Evolutionary conservation across 2,329 filamentous ascomycete genomes (phyloP).

Genomic region (Xylariaceae sp.): DNA sequence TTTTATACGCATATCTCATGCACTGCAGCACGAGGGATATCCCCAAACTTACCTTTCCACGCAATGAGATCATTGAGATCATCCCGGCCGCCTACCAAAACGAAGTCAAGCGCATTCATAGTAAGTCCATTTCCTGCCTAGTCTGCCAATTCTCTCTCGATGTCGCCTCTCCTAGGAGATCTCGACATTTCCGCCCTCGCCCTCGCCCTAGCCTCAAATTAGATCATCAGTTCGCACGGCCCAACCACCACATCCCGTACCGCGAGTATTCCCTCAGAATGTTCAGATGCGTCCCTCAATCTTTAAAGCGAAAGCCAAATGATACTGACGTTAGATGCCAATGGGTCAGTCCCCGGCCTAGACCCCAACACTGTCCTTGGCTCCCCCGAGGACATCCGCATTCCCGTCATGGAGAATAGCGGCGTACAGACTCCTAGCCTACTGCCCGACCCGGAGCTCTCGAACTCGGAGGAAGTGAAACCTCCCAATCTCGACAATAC

Average conservation of each 20-base stretch:
- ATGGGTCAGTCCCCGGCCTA: slow-evolving; percentile 50
- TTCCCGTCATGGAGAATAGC: slow-evolving; percentile 55
- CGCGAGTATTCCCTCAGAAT: too few relatives aligned
- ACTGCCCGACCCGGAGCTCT: slow-evolving; percentile 44
- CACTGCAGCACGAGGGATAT: slow-evolving; percentile 95
- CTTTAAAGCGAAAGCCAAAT: background rate
- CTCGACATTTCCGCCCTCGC: background rate
- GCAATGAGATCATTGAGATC: slow-evolving; percentile 97
- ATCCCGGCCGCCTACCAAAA: slow-evolving; percentile 98
- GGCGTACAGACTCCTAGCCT: slow-evolving; percentile 37
- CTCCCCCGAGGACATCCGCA: slow-evolving; percentile 75
- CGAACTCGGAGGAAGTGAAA: slow-evolving; percentile 40
- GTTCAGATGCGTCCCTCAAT: background rate
- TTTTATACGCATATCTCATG: slow-evolving; percentile 97
- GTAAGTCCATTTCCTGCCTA: slow-evolving; percentile 5
- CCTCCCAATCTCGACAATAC: slow-evolving; percentile 28
- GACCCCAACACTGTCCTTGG: slow-evolving; percentile 64
- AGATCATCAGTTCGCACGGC: background rate
- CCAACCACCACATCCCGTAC: background rate
- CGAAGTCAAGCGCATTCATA: slow-evolving; percentile 83
- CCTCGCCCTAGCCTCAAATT: background rate
- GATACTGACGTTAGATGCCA: slow-evolving; percentile 5
- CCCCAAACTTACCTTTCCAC: slow-evolving; percentile 84
- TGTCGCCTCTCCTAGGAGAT: background rate
- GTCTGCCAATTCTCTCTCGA: background rate